Conservation (phyloP, 331 rosid genomes). For the Cucumis variabilis region DNA sequence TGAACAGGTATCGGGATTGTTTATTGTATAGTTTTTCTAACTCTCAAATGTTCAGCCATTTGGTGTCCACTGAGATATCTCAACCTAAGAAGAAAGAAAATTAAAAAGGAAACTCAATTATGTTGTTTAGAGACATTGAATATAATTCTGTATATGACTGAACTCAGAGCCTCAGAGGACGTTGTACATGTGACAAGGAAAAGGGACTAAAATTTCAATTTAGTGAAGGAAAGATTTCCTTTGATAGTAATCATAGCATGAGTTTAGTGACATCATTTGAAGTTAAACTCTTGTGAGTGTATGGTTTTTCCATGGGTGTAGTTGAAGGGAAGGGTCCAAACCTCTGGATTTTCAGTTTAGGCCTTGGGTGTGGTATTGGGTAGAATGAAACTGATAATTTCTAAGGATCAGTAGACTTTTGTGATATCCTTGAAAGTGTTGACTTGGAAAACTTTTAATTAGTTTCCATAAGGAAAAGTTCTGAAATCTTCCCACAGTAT, state of each 20-base stretch:
- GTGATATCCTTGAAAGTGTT: constrained; percentile 11
- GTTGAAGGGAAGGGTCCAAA: neutral
- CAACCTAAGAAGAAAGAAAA: neutral
- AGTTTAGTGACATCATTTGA: neutral
- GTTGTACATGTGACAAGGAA: neutral
- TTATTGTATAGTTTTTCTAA: constrained; percentile 11
- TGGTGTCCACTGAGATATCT: constrained; percentile 28
- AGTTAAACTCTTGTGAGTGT: neutral
- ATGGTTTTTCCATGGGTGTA: neutral
- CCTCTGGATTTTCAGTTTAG: neutral
- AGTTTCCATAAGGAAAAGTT: constrained; percentile 6
- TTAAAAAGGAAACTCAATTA: neutral
- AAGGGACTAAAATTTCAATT: neutral
- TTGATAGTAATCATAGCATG: neutral
- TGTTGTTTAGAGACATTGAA: neutral
- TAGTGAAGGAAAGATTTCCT: neutral
- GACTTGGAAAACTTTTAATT: constrained; percentile 13
- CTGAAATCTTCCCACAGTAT: neutral
- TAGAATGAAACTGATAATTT: neutral
- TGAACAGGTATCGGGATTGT: constrained; percentile 69
- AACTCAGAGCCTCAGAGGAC: neutral
- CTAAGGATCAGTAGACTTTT: neutral
- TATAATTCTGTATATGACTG: neutral
- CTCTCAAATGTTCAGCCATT: constrained; percentile 25
- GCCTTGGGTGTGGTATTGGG: neutral